Evolutionary conservation across 2,329 filamentous ascomycete genomes (phyloP).

Genomic region (Cryphonectria radicalis): DNA sequence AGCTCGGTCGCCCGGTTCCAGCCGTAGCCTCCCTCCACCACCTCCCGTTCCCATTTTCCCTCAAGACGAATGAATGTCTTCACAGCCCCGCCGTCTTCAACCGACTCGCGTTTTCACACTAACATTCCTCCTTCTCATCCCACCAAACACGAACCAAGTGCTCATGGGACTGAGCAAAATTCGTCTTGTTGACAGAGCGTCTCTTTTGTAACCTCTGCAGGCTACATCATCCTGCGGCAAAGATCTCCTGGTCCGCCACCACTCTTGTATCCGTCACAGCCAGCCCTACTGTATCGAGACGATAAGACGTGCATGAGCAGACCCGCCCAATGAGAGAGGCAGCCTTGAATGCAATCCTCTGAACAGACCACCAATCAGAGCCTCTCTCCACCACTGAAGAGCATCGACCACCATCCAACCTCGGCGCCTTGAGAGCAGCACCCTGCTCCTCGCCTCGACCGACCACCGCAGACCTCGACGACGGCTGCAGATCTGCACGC

Average conservation of each 20-base stretch:
- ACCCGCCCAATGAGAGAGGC: constrained; percentile 25
- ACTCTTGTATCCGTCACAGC: constrained; percentile 4
- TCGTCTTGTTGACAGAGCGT: not conserved
- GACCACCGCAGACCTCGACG: not conserved
- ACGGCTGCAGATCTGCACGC: constrained; percentile 4
- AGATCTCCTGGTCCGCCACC: not conserved
- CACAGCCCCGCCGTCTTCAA: constrained; percentile 23
- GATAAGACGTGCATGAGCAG: constrained; percentile 19
- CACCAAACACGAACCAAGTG: constrained; percentile 6
- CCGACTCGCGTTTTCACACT: constrained; percentile 12
- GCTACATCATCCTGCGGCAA: not conserved
- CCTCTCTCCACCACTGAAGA: constrained; percentile 13
- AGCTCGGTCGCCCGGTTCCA: not conserved
- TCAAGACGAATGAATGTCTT: not conserved
- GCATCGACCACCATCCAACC: constrained; percentile 16
- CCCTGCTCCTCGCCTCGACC: not conserved
- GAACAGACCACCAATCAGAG: constrained; percentile 27
- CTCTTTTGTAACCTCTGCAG: not conserved
- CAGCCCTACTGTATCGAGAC: constrained; percentile 19
- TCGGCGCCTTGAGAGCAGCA: constrained; percentile 9
- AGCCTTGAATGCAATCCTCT: constrained; percentile 20
- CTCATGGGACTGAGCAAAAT: not conserved
- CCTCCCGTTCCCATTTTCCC: constrained; percentile 9
- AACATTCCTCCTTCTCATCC: not conserved
- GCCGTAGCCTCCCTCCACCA: constrained; percentile 1